Conservation (phyloP, 1,284 basidiomycete genomes). For the Takashimella koratensis region DNA sequence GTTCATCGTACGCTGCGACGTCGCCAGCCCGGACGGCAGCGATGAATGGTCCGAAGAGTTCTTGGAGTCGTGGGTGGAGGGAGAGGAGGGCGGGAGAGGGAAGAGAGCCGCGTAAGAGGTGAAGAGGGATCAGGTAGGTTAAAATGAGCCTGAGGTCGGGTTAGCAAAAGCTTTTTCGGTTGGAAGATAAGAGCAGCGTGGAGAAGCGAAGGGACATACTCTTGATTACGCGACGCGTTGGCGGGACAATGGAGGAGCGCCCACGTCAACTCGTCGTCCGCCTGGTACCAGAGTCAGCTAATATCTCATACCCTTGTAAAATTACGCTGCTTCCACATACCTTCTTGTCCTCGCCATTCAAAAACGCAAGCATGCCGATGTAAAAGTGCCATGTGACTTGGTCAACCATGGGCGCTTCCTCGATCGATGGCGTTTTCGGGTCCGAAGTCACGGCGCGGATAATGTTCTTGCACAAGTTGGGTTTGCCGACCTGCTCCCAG, state of each 20-base stretch:
- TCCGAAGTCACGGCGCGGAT: slow-evolving; percentile 83
- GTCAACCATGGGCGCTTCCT: slow-evolving; percentile 73
- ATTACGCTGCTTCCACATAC: no score
- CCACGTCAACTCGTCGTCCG: slow-evolving; percentile 74
- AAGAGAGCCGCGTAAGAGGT: slow-evolving; percentile 77
- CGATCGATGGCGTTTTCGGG: slow-evolving; percentile 73
- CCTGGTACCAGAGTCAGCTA: no score
- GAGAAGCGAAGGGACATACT: slow-evolving; percentile 55
- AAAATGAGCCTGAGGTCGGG: slow-evolving; percentile 68
- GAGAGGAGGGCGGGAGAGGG: slow-evolving; percentile 66
- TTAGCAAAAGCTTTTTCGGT: no score
- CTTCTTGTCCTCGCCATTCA: slow-evolving; percentile 85
- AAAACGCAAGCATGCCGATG: slow-evolving; percentile 85
- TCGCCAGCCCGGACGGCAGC: slow-evolving; percentile 71
- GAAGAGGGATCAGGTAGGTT: slow-evolving; percentile 82
- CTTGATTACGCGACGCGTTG: slow-evolving; percentile 66
- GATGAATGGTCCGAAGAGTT: slow-evolving; percentile 77
- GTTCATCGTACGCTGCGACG: slow-evolving; percentile 71
- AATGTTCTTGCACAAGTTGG: slow-evolving; percentile 87
- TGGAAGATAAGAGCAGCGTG: no score
- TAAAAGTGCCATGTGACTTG: slow-evolving; percentile 92
- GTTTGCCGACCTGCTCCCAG: slow-evolving; percentile 79
- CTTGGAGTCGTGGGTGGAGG: slow-evolving; percentile 66
- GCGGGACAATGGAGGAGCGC: slow-evolving; percentile 77
- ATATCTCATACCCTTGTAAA: no score